A percentile compares a stretch with the other conserved stretches of the same genome.
phyloP scores from a whole-genome alignment of 2,329 filamentous ascomycete species.

The Ceratocystiopsis sp. region DNA sequence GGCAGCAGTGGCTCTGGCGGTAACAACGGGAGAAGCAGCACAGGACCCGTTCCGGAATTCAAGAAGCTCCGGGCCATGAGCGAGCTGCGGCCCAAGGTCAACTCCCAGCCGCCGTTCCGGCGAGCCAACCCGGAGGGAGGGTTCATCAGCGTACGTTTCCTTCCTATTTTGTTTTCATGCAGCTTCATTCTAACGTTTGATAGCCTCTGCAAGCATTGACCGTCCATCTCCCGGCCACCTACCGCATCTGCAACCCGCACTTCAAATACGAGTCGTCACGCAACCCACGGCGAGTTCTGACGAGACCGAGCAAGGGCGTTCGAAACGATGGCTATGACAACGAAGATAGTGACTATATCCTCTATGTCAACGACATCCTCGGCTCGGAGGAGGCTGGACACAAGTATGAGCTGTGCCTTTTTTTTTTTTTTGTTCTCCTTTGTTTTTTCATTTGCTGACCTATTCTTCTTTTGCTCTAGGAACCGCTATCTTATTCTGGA shows the following conservation, averaged over 20 bases:
- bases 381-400: conserved; percentile 96
- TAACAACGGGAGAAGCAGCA: conserved; percentile 17
- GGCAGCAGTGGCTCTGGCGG: conserved; percentile 1
- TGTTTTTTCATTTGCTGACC: neutral
- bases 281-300: conserved; percentile 87
- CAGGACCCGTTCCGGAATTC: conserved; percentile 73
- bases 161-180: conserved; percentile 2
- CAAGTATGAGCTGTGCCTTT: conserved; percentile 43
- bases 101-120: conserved; percentile 74
- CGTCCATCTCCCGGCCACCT: conserved; percentile 80
- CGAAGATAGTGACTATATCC: conserved; percentile 96
- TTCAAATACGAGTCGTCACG: conserved; percentile 99
- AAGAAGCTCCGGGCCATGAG: conserved; percentile 54
- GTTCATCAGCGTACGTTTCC: conserved; percentile 71
- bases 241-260: conserved; percentile 91
- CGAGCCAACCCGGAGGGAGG: conserved; percentile 92
- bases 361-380: conserved; percentile 97
- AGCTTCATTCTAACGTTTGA: conserved; percentile 2
- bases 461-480: conserved; percentile 22
- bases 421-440: neutral
- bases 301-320: conserved; percentile 92
- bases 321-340: conserved; percentile 99
- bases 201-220: conserved; percentile 92
- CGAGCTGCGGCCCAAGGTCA: conserved; percentile 70
- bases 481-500: conserved; percentile 96